Evolutionary conservation across 768 basidiomycete species (phyloP).

Genomic region (Grammothele lineata): DNA sequence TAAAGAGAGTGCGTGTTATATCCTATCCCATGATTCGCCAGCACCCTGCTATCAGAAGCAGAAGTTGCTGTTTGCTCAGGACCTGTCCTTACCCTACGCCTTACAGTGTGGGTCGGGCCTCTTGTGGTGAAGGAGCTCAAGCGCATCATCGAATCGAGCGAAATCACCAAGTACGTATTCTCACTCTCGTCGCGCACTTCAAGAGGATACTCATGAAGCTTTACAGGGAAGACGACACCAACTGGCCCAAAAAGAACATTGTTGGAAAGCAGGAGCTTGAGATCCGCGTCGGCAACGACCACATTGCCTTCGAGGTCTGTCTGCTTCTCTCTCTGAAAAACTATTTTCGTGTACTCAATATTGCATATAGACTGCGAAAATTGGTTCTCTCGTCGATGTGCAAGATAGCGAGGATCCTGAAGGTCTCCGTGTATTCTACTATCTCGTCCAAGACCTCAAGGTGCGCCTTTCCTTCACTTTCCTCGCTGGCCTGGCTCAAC

Average conservation of each 20-base stretch:
- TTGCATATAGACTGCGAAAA: slow-evolving; percentile 82
- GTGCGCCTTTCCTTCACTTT: slow-evolving; percentile 35
- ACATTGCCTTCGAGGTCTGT: slow-evolving; percentile 94
- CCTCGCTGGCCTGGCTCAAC: too few species aligned
- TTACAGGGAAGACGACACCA: slow-evolving; percentile 90
- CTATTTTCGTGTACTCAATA: too few species aligned
- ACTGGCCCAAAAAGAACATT: slow-evolving; percentile 99
- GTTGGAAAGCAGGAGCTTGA: slow-evolving; percentile 98
- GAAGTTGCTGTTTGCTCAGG: too few species aligned
- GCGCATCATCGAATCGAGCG: slow-evolving; percentile 87
- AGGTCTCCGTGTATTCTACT: slow-evolving; percentile 96
- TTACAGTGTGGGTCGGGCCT: slow-evolving; percentile 89
- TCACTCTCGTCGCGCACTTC: background rate
- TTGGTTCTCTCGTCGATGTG: slow-evolving; percentile 94
- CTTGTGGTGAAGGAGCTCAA: slow-evolving; percentile 93
- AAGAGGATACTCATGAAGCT: too few species aligned
- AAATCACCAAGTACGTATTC: slow-evolving; percentile 80
- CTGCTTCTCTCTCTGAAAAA: background rate
- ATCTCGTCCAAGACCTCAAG: slow-evolving; percentile 96
- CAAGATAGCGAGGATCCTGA: slow-evolving; percentile 97
- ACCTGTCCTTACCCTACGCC: too few species aligned
- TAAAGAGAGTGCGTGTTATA: slow-evolving; percentile 85
- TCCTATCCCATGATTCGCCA: too few species aligned
- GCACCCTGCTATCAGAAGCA: too few species aligned
- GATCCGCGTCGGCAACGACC: slow-evolving; percentile 89